A percentile compares a stretch with the other conserved stretches of the same genome.
phyloP scores from a whole-genome alignment of 305 asterid species.

The Fraxinus paxiana region DNA sequence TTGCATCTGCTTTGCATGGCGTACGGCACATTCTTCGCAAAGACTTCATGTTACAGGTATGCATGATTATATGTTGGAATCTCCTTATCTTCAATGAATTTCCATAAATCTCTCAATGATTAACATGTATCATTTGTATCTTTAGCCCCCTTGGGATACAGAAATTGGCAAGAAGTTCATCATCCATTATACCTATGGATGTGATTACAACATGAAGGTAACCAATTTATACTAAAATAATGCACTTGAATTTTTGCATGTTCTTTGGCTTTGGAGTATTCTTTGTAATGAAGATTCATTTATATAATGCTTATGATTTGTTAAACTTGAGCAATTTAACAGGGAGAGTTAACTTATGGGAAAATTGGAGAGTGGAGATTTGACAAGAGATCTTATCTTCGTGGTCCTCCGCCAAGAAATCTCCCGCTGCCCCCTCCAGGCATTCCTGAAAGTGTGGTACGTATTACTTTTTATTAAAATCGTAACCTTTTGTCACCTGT shows the following conservation, averaged over 20 bases:
- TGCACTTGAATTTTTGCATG: neutral
- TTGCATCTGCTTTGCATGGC: slow-evolving; percentile 95
- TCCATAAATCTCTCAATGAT: slow-evolving; percentile 8
- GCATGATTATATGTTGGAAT: slow-evolving; percentile 25
- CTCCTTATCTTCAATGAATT: slow-evolving; percentile 3
- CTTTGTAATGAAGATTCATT: neutral
- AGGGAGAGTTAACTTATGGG: slow-evolving; percentile 94
- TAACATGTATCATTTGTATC: slow-evolving; percentile 25
- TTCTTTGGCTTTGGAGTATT: slow-evolving; percentile 10
- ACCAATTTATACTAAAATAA: neutral
- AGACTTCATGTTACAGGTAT: slow-evolving; percentile 95
- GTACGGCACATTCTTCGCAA: slow-evolving; percentile 80
- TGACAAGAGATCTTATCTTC: slow-evolving; percentile 84
- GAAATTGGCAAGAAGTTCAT: slow-evolving; percentile 76
- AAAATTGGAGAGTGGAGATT: slow-evolving; percentile 96
- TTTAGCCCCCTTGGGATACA: slow-evolving; percentile 88
- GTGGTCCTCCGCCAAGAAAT: slow-evolving; percentile 76
- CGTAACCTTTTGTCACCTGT: neutral
- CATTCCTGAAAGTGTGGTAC: slow-evolving; percentile 96
- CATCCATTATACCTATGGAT: slow-evolving; percentile 90
- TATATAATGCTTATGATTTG: neutral
- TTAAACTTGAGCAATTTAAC: slow-evolving; percentile 27
- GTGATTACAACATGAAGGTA: slow-evolving; percentile 96
- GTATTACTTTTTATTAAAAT: slow-evolving; percentile 20
- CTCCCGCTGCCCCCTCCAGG: slow-evolving; percentile 86